These are phyloP conservation scores for Cenchrus americanus DNA, from an alignment of 176 grass and related monocot species.

Conservation along the genomic window DNA sequence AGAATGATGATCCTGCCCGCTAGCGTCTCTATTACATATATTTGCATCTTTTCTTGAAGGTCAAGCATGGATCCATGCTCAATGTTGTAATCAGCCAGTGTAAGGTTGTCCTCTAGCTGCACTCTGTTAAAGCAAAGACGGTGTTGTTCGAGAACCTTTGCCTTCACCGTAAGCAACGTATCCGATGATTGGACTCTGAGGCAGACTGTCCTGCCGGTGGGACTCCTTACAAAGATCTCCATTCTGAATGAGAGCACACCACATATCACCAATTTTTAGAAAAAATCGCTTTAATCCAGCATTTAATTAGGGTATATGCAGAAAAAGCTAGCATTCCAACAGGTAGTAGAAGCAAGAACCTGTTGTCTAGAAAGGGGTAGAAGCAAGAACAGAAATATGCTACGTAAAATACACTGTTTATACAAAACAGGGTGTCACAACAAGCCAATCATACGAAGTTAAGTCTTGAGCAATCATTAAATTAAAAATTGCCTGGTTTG, in stretches of 20 bases:
- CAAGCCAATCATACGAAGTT: too few species aligned
- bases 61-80: neutral
- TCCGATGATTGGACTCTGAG: neutral
- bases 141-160: neutral
- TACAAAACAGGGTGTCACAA: neutral
- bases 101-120: neutral
- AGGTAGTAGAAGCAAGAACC: neutral
- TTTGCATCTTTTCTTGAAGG: constrained; percentile 3
- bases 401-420: neutral
- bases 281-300: neutral
- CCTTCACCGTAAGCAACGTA: neutral
- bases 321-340: neutral
- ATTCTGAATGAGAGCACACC: neutral
- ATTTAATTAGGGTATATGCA: neutral
- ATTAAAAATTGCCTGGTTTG: too few species aligned
- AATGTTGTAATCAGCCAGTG: neutral
- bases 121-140: neutral
- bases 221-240: constrained; percentile 20
- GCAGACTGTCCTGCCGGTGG: neutral
- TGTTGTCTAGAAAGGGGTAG: neutral
- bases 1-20: neutral
- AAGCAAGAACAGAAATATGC: neutral
- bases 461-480: too few species aligned
- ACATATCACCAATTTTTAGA: neutral
- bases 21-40: neutral